Evolutionary conservation across 495 filamentous ascomycete genomes (phyloP).

Genomic region (Rostrohypoxylon terebratum): DNA sequence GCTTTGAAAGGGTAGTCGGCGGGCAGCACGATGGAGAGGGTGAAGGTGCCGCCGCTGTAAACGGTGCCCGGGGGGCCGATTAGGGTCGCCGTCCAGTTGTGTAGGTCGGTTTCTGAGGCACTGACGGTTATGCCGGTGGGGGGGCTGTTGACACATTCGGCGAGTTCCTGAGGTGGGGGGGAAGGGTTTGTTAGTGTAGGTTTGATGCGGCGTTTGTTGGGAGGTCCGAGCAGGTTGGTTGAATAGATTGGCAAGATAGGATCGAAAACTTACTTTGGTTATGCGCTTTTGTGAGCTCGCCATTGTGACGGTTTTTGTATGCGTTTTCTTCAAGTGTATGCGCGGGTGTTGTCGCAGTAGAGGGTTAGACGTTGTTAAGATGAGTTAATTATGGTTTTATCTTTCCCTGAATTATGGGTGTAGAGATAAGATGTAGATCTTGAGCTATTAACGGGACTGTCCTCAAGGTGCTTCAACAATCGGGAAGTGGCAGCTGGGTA

Average conservation of each 20-base stretch:
- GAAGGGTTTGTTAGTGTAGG: constrained; percentile 17
- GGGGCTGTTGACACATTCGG: constrained; percentile 72
- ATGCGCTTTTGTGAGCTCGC: constrained; percentile 54
- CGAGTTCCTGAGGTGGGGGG: constrained; percentile 75
- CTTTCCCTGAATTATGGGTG: background rate
- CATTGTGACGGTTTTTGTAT: constrained; percentile 39
- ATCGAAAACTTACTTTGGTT: constrained; percentile 46
- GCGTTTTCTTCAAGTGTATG: background rate
- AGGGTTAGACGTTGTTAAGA: background rate
- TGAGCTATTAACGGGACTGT: background rate
- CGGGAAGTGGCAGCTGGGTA: background rate
- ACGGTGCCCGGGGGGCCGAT: constrained; percentile 76
- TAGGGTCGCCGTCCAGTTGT: constrained; percentile 85
- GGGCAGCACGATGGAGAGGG: constrained; percentile 79
- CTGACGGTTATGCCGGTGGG: constrained; percentile 73
- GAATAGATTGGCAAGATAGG: background rate
- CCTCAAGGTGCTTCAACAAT: constrained; percentile 13
- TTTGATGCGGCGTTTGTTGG: background rate
- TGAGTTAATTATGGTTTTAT: background rate
- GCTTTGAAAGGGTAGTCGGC: constrained; percentile 95
- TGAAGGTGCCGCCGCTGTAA: constrained; percentile 85
- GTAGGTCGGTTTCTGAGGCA: constrained; percentile 77
- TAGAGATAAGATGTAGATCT: background rate
- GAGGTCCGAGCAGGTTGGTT: no score
- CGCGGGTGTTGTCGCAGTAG: background rate